Base-by-base conservation (phyloP, 2,329 filamentous ascomycete species). In the Colletotrichum kahawae region DNA sequence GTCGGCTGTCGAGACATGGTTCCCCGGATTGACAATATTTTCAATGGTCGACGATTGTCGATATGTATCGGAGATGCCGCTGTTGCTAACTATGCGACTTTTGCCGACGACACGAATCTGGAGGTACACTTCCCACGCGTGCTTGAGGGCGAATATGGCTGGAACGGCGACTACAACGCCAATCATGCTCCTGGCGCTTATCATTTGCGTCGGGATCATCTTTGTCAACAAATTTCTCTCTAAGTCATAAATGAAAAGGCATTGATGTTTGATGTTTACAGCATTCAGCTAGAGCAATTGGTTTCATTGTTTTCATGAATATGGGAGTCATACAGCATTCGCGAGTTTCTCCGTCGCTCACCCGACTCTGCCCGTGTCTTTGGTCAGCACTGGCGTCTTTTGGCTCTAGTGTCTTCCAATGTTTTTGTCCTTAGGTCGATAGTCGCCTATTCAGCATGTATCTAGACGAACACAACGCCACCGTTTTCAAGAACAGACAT, bases 1-100 rank as follows among this genome's bases (percentile, higher is more conserved):
- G 64, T 83, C 82, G 16, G 31, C 59, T 33, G 24, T 29, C 10
- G 76, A 70, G 2, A 73, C 33, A 29, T 82, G 77, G 9, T 76
- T 69, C 7, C 71, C 71, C 0, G 76, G 79, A 21, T 83, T 83
- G 64, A 82, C 78, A 7, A 82, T 64, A 4, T 78, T 59, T 4
- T 63, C 77, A 7, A 82, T 76, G 2, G 81, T 79, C 1, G 24
- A 62, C 0, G 81, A 82, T 16, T 76, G 71, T n/a, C 66, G 60
- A 16, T 82, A 81, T 4, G 79, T 70, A 4, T 81, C 78, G 0
- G 81, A 77, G 3, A 80, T 77, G 2, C 13, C 51, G 4, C 67
- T 57, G 2, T 76, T 70, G 13, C 71, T 70, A 2, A 74, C 77
- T 18, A 82, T 81, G 9, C 5, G 24, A 14, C 31, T 18, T 31